Conservation (phyloP, 305 asterid species). For the Euphrasia arctica region DNA sequence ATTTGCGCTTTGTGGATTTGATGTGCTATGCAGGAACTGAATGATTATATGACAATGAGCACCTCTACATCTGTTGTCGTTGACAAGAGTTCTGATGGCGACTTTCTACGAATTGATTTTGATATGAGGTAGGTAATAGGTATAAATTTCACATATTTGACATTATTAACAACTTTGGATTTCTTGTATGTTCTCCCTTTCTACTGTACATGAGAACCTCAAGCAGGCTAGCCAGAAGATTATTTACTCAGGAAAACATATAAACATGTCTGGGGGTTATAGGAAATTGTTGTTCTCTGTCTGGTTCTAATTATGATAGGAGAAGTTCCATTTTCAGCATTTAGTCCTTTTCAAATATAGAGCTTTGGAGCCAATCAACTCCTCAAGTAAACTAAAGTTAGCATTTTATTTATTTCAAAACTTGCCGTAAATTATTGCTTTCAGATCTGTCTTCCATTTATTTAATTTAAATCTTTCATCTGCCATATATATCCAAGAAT, state of each 20-base stretch:
- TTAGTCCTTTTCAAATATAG: conserved; percentile 11
- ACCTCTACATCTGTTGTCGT: conserved; percentile 61
- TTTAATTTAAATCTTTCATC: neutral
- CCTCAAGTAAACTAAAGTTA: conserved; percentile 6
- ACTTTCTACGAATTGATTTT: conserved; percentile 72
- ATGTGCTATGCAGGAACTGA: conserved; percentile 59
- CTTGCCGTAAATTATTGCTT: neutral
- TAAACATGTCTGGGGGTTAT: conserved; percentile 5
- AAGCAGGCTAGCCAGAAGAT: neutral
- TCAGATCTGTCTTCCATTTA: conserved; percentile 8
- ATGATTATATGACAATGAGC: conserved; percentile 54
- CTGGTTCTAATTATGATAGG: neutral
- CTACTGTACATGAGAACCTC: conserved; percentile 13
- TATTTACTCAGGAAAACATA: conserved; percentile 3
- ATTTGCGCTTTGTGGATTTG: conserved; percentile 12
- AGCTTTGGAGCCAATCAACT: conserved; percentile 7
- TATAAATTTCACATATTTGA: neutral
- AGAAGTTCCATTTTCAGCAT: conserved; percentile 8
- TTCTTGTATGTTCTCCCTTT: conserved; percentile 4
- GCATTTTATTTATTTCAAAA: neutral
- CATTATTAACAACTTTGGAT: neutral
- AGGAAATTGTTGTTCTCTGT: neutral
- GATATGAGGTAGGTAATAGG: conserved; percentile 52
- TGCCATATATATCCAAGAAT: neutral
- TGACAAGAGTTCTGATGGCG: conserved; percentile 82